A percentile compares a stretch with the other conserved stretches of the same genome.
These are phyloP conservation scores for Flagelloscypha sp. DNA, from an alignment of 768 basidiomycete genomes.

Conservation along the genomic window DNA sequence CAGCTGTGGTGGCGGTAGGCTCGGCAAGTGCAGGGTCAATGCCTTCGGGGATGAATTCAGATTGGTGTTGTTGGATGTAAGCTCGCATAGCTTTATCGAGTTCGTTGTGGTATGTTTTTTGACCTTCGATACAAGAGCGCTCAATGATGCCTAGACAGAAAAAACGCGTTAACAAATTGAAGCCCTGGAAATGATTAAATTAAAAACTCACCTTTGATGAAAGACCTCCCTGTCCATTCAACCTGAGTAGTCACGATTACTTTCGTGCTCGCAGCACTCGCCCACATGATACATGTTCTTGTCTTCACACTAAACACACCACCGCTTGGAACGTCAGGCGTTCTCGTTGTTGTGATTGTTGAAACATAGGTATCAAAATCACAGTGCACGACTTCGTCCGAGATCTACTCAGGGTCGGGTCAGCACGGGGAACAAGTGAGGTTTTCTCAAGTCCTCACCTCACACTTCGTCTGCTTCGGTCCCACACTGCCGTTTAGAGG, in stretches of 20 bases:
- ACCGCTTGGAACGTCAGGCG: slow-evolving; percentile 93
- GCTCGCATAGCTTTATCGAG: slow-evolving; percentile 77
- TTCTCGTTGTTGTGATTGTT: slow-evolving; percentile 82
- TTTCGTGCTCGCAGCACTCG: slow-evolving; percentile 63
- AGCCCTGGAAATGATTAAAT: background rate
- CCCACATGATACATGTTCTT: slow-evolving; percentile 92
- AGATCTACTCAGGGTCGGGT: no score
- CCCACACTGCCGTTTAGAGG: slow-evolving; percentile 82
- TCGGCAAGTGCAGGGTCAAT: slow-evolving; percentile 47
- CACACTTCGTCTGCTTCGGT: slow-evolving; percentile 92
- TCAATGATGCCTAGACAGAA: slow-evolving; percentile 76
- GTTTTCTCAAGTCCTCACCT: no score
- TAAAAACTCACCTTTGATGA: slow-evolving; percentile 71
- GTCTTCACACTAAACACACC: slow-evolving; percentile 92
- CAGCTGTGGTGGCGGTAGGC: slow-evolving; percentile 20
- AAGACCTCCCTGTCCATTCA: slow-evolving; percentile 94
- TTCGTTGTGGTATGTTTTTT: slow-evolving; percentile 77
- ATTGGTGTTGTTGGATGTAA: slow-evolving; percentile 84
- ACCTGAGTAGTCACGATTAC: slow-evolving; percentile 86
- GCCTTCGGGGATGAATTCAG: slow-evolving; percentile 85
- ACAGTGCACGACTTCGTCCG: slow-evolving; percentile 71
- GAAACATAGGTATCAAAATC: slow-evolving; percentile 81
- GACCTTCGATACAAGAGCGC: slow-evolving; percentile 83
- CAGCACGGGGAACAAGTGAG: no score
- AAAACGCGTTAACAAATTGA: slow-evolving; percentile 5